Conservation (phyloP, 768 basidiomycete genomes). For the Suillus luteus region DNA sequence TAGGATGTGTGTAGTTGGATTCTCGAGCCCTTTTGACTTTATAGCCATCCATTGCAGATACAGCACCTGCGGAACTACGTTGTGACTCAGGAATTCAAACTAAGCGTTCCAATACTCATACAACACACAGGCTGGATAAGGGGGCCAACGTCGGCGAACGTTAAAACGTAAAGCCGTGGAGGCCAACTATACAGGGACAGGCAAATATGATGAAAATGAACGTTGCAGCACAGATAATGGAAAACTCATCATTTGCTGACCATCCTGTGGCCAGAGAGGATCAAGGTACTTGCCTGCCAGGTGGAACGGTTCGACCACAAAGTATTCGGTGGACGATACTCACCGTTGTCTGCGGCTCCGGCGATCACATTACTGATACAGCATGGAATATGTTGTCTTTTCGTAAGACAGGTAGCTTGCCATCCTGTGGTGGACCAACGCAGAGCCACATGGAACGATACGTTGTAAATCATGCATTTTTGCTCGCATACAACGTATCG, state of each 20-base stretch:
- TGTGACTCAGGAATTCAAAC: not conserved
- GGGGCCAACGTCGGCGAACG: conserved; percentile 13
- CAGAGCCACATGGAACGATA: not conserved
- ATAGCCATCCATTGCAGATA: not conserved
- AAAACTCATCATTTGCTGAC: not conserved
- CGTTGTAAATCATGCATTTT: not conserved
- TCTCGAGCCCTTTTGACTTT: not conserved
- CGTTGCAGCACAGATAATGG: not conserved
- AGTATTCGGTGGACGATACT: conserved; percentile 1
- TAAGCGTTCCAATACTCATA: conserved; percentile 23
- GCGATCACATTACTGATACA: not conserved
- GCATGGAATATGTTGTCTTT: not conserved
- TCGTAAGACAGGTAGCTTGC: not conserved
- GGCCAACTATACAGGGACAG: not conserved
- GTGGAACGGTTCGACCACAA: too few species aligned
- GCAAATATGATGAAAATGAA: not conserved
- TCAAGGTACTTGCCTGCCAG: not conserved
- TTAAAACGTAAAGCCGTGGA: not conserved
- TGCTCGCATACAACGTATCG: not conserved
- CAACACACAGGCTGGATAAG: conserved; percentile 13
- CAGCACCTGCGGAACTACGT: conserved; percentile 7
- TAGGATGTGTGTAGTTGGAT: conserved; percentile 14
- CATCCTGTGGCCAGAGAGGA: not conserved
- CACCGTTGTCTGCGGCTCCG: not conserved
- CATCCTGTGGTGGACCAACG: not conserved